Base-by-base conservation (phyloP, 768 basidiomycete genomes). In the Phanerochaete sordida region DNA sequence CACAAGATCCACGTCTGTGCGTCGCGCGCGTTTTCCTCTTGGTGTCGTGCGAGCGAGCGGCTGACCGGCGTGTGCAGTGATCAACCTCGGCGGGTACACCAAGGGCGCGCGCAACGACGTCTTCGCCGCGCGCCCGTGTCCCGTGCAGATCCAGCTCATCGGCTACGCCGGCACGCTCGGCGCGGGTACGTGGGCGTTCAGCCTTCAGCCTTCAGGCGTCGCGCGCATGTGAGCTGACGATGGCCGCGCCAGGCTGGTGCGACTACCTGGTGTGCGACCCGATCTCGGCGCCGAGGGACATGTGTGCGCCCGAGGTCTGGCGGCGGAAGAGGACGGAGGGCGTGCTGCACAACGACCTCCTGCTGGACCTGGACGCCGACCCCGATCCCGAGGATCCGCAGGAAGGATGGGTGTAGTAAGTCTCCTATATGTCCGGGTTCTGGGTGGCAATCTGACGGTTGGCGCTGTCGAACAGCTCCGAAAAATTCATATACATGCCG, bases 51-150 rank as follows among this genome's bases (percentile, higher is more conserved):
- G n/a, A n/a, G n/a, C n/a, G n/a, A n/a, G n/a, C n/a, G n/a, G 12
- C 7, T 24, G 0, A 53, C 49, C 13, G 23, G 6, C 7, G n/a
- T 19, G n/a, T 44, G 43, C 62, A 80, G 79, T 80, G 24, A 69
- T 80, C 53, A 79, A 80, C 59, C 65, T 79, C 1, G 78, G 76
- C 4, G 81, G 81, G 11, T 82, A 83, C 60, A 82, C 81, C 30
- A 83, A 80, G 65, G 81, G 80, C 16, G 77, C 81, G 1, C 68
- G 75, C 57, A 82, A 83, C 58, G 81, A 82, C 53, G 74, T 82
- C 19, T 83, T 82, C 48, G 81, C 81, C 15, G 78, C 76, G 1
- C 73, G 81, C 26, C 77, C 79, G 16, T 74, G 75, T 51, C 81
- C 81, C 2, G 67, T 83, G 11, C 81, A 83, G 65, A 70, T 82